Base-by-base conservation (phyloP, 2,329 filamentous ascomycete genomes). In the Talaromyces sp. region DNA sequence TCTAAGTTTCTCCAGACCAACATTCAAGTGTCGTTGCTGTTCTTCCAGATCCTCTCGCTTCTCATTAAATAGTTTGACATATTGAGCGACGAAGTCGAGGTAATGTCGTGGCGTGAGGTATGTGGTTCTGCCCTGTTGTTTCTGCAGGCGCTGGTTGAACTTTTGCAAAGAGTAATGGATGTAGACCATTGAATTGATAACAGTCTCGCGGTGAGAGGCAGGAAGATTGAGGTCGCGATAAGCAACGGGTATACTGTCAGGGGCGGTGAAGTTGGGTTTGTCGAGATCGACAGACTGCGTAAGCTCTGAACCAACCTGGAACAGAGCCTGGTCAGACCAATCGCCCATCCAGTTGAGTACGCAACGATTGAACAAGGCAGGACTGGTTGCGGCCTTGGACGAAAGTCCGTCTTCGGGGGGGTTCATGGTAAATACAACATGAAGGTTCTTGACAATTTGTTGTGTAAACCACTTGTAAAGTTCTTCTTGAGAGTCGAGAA, bases 391-490 rank as follows among this genome's bases (percentile, higher is more conserved):
- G 64, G 95, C 95, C 82, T 97, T 98, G 37, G 93, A 97, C 1
- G 92, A 95, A 9, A 99, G 82, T 0, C 95, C 94, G 71, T 95
- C 95, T 74, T 97, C 92, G 0, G 95, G 96, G 14, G 95, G 95
- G 78, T 99, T 99, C 95, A 99, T 99, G 3, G 95, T 99, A 78
- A 99, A 99, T 24, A 99, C 95, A 57, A 99, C 95, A 73, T 99
- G 95, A 47, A 99, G 82, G 74, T 99, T 99, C 83, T 97, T 97
- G 76, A 99, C 91, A 72, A 99, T 98, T 77, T 99, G 95, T 72
- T 96, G 92, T 0, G 96, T 99, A 81, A 99, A 99, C 95, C 95
- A 99, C 81, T 98, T 98, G 85, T 99, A 99, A n/a, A 99, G 84
- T 78, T 99, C 95, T 81, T 99, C 96, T 71, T 97, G 93, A 1